Evolutionary conservation across 2,329 filamentous ascomycete genomes (phyloP), one percentile per base, ranked within the genome.

Genomic region (Aspergillus alliaceus): DNA sequence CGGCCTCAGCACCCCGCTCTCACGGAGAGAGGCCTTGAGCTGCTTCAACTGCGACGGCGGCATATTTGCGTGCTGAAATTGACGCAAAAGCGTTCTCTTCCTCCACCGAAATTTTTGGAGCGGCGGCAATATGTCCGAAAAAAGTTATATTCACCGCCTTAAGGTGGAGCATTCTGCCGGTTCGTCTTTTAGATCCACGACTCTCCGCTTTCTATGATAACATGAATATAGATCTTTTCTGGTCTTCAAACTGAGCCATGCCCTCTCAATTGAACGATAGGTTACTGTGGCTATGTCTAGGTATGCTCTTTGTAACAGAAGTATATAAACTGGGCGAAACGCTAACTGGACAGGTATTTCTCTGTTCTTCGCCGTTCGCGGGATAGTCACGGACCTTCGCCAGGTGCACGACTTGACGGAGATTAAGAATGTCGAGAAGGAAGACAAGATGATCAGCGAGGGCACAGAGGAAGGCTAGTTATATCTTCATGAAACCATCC

Each of bases 1-100:
- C 6, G 92, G 92, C 1, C 93, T 91, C 40, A 93, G 87, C 51
- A 99, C 88, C 54, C 95, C 95, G 71, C 93, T 90, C 57, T 97
- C 92, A 61, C 87, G 85, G 47, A 99, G 83, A 9, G 93, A 96
- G 65, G 90, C 84, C 79, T 98, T 99, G 44, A 99, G 84, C 76
- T 93, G 90, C 79, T 98, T 99, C 57, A 99, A 84, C 80, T 99
- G 96, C 12, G 96, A 99, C 61, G 93, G 91, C 66, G 93, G 88
- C 95, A 99, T 99, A 54, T 68, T 78, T 65, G 70, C 42, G 53
- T 56, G 44, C 48, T 42, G 53, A 42, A 54, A 63, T 60, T 32
- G 56, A 51, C 32, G 54, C 49, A 51, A 51, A 57, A 54, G 31
- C n/a, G 59, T 55, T 58, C 56, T 51, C 54, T 59, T 61, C 66